Evolutionary conservation across 2,329 filamentous ascomycete genomes (phyloP), one percentile per base, ranked within the genome.

Genomic region (Cladosporium halotolerans): DNA sequence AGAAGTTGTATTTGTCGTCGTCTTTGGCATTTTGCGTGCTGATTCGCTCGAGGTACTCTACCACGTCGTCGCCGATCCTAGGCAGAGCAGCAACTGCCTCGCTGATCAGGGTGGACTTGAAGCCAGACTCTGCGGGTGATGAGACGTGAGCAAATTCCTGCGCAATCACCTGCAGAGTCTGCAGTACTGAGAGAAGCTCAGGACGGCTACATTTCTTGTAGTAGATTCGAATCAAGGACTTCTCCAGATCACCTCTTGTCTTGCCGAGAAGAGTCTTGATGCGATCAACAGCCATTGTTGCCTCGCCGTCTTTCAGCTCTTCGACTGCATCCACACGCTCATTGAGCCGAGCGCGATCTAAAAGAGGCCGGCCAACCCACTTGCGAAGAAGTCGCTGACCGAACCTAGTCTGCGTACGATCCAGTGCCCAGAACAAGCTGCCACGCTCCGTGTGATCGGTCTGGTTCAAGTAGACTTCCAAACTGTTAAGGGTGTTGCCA

Each of bases 391-490:
- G 76, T 8, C 93, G 80, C 58, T 90, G 88, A 1, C 93, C 93
- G 64, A 95, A 95, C 10, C 88, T 84, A 0, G 93, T 99, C 59
- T 86, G 81, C 0, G 93, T 97, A 62, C 93, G 89, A 72, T 99
- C 89, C 40, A 99, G 78, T 0, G 90, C 89, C 93, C 93, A 99
- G 70, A 97, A 91, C 4, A 99, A 76, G 68, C 91, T 96, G 3
- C 93, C 93, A 63, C 86, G 91, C 55, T 86, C 82, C 0, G 82
- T 80, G 63, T 91, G 82, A 65, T 97, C 91, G 0, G 92, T 97
- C 63, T 90, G 84, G 60, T 99, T 99, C 56, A 91, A 87, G 66
- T 96, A 99, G 2, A 99, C 89, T 68, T 99, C 93, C 10, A 99
- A 79, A 63, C 89, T 96, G 45, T 89, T 92, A 36, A 99, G 74